These are phyloP conservation scores for Lentinula guzmanii DNA, from an alignment of 768 basidiomycete species.

Conservation along the genomic window DNA sequence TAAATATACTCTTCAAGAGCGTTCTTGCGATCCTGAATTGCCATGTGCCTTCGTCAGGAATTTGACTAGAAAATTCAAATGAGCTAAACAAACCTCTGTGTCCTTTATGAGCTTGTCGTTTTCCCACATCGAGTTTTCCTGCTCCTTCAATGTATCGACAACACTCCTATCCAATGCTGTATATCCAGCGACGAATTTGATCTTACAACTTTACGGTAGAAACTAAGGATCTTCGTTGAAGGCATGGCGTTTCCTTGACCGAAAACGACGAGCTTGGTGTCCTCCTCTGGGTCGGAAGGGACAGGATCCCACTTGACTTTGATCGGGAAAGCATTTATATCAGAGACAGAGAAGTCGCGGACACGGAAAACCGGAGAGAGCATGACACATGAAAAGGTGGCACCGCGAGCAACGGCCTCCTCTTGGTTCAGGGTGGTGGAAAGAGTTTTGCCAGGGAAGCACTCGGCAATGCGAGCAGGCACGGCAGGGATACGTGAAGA, in stretches of 20 bases:
- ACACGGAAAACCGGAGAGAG: conserved; percentile 98
- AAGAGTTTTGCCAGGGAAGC: conserved; percentile 79
- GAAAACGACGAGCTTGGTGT: conserved; percentile 90
- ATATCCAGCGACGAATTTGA: conserved; percentile 64
- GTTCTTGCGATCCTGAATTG: conserved; percentile 85
- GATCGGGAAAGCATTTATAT: conserved; percentile 84
- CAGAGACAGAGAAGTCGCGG: conserved; percentile 86
- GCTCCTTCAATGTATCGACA: conserved; percentile 67
- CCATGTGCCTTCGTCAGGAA: background rate
- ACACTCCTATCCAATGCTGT: conserved; percentile 58
- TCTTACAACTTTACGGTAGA: conserved; percentile 86
- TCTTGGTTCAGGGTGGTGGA: conserved; percentile 96
- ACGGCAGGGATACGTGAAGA: conserved; percentile 91
- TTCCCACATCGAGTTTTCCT: conserved; percentile 84
- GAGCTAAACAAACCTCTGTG: conserved; percentile 68
- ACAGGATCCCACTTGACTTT: conserved; percentile 82
- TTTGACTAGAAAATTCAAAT: background rate
- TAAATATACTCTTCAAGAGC: conserved; percentile 99
- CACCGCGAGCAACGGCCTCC: conserved; percentile 93
- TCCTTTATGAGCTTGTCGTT: conserved; percentile 95
- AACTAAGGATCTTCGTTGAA: conserved; percentile 92
- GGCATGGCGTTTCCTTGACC: conserved; percentile 80
- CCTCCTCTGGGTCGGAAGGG: conserved; percentile 75
- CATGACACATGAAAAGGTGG: conserved; percentile 95
- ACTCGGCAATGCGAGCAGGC: conserved; percentile 77